Conservation (phyloP, 2,329 filamentous ascomycete genomes). For the Didymella keratinophila region DNA sequence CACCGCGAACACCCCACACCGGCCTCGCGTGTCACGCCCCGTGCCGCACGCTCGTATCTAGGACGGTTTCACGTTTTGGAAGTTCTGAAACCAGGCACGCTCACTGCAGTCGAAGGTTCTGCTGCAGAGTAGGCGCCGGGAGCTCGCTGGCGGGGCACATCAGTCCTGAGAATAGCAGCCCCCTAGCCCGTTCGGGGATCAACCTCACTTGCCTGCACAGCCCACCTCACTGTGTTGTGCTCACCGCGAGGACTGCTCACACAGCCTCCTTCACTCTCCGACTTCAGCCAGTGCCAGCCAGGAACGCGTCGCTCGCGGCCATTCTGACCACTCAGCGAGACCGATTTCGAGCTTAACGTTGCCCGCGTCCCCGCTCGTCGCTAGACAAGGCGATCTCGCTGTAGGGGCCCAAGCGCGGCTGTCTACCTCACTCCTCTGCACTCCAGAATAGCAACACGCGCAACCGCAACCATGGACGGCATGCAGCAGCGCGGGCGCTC, state of each 20-base stretch:
- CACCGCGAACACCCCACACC: constrained; percentile 17
- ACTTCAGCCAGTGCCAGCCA: constrained; percentile 34
- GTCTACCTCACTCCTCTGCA: constrained; percentile 18
- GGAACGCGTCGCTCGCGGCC: constrained; percentile 30
- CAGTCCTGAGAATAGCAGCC: constrained; percentile 17
- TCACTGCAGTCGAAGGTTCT: constrained; percentile 23
- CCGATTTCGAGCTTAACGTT: constrained; percentile 16
- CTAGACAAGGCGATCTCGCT: constrained; percentile 19
- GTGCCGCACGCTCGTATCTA: constrained; percentile 16
- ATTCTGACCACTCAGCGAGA: constrained; percentile 36
- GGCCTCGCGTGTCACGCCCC: constrained; percentile 25
- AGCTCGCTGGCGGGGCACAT: constrained; percentile 14
- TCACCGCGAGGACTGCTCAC: constrained; percentile 32
- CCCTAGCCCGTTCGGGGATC: constrained; percentile 17
- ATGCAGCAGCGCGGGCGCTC: constrained; percentile 66
- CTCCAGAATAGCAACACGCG: constrained; percentile 25
- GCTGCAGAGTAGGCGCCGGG: constrained; percentile 25
- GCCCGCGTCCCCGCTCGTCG: constrained; percentile 21
- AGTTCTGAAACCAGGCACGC: constrained; percentile 35
- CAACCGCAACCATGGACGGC: constrained; percentile 14
- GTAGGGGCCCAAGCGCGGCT: constrained; percentile 19
- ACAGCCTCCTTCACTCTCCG: constrained; percentile 43
- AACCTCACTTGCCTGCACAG: constrained; percentile 22
- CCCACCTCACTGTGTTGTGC: constrained; percentile 23
- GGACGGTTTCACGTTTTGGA: constrained; percentile 29